Percentiles rank a stretch among this genome's conserved stretches.
These are phyloP conservation scores for Amaranthus hypochondriacus DNA, from an alignment of 148 eudicot genomes.

Conservation along the genomic window DNA sequence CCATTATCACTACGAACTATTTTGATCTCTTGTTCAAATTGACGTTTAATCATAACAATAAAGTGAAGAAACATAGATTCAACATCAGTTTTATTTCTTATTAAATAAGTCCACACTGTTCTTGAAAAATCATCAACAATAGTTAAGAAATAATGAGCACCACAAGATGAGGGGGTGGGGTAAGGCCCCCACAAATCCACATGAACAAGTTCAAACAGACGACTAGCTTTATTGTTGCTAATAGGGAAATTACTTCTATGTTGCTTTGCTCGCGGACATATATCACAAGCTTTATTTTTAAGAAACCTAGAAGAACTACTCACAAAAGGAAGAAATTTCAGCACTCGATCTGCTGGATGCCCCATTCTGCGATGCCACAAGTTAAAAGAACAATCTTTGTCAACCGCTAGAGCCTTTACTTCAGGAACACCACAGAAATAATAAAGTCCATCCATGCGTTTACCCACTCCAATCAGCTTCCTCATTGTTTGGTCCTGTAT, in stretches of 20 bases:
- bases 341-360: neutral
- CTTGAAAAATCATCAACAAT: too few relatives aligned
- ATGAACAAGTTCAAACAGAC: neutral
- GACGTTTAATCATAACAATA: too few relatives aligned
- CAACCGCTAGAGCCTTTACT: neutral
- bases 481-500: neutral
- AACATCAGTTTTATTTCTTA: too few relatives aligned
- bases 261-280: neutral
- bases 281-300: neutral
- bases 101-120: too few relatives aligned
- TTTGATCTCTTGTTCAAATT: too few relatives aligned
- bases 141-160: too few relatives aligned
- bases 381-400: neutral
- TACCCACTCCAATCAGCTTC: neutral
- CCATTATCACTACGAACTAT: too few relatives aligned
- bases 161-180: neutral
- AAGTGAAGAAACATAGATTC: too few relatives aligned
- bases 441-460: neutral
- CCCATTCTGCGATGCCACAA: neutral
- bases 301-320: neutral
- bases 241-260: neutral
- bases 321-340: neutral
- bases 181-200: neutral
- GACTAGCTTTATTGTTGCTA: neutral
- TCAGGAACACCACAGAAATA: neutral